Percentiles rank a stretch among this genome's conserved stretches.
phyloP scores from a whole-genome alignment of 805 yeast species.

The Spathaspora boniae region DNA sequence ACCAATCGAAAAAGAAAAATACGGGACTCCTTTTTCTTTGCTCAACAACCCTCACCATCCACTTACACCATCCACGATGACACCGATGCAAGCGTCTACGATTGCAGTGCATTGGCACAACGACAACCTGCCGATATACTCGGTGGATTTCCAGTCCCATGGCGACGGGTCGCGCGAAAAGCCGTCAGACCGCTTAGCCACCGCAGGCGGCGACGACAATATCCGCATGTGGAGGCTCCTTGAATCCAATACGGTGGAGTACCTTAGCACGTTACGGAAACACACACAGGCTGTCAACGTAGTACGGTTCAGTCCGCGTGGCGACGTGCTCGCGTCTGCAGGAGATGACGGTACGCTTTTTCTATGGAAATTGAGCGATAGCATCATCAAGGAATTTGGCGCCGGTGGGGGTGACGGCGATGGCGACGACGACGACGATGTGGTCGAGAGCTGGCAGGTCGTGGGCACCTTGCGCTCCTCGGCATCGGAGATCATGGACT shows the following conservation, averaged over 20 bases:
- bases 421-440: constrained; percentile 46
- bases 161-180: not conserved
- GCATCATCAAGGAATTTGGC: constrained; percentile 53
- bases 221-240: constrained; percentile 55
- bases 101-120: constrained; percentile 72
- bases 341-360: constrained; percentile 93
- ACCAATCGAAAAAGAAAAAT: too few species aligned
- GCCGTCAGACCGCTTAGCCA: constrained; percentile 56
- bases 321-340: constrained; percentile 76
- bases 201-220: constrained; percentile 94
- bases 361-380: constrained; percentile 67
- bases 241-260: constrained; percentile 49
- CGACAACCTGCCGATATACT: constrained; percentile 70
- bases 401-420: constrained; percentile 47
- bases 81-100: constrained; percentile 37
- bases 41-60: too few species aligned
- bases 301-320: constrained; percentile 73
- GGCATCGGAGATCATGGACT: constrained; percentile 81
- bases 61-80: too few species aligned
- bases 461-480: constrained; percentile 55
- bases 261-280: constrained; percentile 74
- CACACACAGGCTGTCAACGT: constrained; percentile 95
- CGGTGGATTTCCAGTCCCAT: constrained; percentile 64
- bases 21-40: too few species aligned
- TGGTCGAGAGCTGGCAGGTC: constrained; percentile 72